Base-by-base conservation (phyloP, 805 yeast species). In the Lipomyces orientalis region DNA sequence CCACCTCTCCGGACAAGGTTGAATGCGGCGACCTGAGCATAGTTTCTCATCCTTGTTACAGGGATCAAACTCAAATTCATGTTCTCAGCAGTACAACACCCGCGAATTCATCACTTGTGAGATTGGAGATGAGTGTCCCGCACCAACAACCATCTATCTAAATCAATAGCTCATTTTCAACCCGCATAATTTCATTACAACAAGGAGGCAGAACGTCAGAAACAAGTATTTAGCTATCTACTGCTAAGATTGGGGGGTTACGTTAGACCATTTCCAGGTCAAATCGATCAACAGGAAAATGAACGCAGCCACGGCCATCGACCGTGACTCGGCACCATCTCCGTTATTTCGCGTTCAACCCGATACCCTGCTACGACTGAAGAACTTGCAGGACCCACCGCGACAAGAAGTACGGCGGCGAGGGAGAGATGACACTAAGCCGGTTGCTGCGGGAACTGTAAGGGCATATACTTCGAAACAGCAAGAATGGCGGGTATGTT, bases 401-500 rank as follows among this genome's bases (percentile, higher is more conserved):
- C 31, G 34, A 16, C 34, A 25, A 52, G 55, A 52, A 14, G 55
- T 52, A 33, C 31, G 39, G 22, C 52, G 54, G 54, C 52, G 56
- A 14, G 61, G 61, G 16, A 22, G 61, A 8, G 61, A 39, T 31
- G 61, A 58, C 19, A 58, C 61, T 19, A 60, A 60, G 49, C 62
- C 61, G 16, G 63, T 39, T 33, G 63, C 63, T 7, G 63, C 63
- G 2, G 63, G 63, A 10, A 60, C 63, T n/a, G 62, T 60, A 8
- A 51, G 63, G 31, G 63, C 63, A 16, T 60, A 60, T 54, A 51
- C 60, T 6, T 51, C 61, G 19, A 60, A 60, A 31, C 63, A 60
- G 46, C 63, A 60, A 37, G 63, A 60, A 54, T 60, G 63, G 63
- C 22, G 61, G 39, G 63, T 60, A 54, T 5, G 63, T 60, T 60